These are phyloP conservation scores for Hymenoscyphus salicellus DNA, from an alignment of 2,329 filamentous ascomycete genomes.

Conservation along the genomic window DNA sequence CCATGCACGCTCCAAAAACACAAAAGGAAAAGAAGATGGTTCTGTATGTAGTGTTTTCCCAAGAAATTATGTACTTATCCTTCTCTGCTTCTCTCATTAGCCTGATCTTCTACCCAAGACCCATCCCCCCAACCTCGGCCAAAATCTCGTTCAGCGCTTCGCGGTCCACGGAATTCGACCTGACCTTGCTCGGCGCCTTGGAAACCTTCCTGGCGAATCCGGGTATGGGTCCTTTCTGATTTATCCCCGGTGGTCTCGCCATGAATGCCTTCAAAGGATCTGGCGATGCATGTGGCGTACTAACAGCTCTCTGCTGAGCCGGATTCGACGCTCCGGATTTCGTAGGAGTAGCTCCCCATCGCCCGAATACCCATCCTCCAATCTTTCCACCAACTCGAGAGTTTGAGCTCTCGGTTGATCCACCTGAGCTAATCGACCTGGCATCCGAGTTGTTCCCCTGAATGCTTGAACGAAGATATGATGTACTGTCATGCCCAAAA, in stretches of 20 bases:
- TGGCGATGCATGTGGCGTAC: constrained; percentile 32
- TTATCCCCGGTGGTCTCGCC: constrained; percentile 67
- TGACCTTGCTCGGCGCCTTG: constrained; percentile 33
- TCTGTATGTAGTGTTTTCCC: background rate
- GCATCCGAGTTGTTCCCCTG: constrained; percentile 30
- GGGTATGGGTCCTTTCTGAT: constrained; percentile 71
- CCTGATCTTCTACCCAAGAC: background rate
- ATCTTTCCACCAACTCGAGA: constrained; percentile 50
- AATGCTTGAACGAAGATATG: constrained; percentile 56
- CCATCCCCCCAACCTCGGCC: constrained; percentile 16
- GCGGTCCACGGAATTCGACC: constrained; percentile 29
- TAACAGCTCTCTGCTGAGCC: constrained; percentile 28
- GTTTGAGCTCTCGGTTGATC: constrained; percentile 22
- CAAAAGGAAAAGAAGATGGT: background rate
- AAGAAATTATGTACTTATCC: background rate
- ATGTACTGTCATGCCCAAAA: constrained; percentile 48
- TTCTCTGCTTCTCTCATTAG: background rate
- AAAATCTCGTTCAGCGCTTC: constrained; percentile 34
- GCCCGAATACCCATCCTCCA: constrained; percentile 64
- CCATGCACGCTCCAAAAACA: background rate
- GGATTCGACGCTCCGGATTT: constrained; percentile 32
- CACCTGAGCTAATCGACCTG: constrained; percentile 35
- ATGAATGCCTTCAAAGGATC: constrained; percentile 38
- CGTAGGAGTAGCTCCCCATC: constrained; percentile 56
- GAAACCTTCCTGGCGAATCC: constrained; percentile 56